These are phyloP conservation scores for Neurospora intermedia DNA, from an alignment of 495 filamentous ascomycete genomes.

Conservation along the genomic window DNA sequence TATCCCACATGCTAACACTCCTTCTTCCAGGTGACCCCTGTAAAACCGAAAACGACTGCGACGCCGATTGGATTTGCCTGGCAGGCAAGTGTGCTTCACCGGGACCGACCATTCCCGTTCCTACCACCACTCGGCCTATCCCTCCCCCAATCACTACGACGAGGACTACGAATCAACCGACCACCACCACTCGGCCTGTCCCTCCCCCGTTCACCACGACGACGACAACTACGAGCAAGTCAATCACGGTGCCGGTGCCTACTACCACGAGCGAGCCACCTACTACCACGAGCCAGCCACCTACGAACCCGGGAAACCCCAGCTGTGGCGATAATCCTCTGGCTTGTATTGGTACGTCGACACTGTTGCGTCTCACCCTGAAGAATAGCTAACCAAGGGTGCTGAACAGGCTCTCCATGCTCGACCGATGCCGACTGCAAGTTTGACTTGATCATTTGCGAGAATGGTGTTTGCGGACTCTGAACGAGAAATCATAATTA, in stretches of 20 bases:
- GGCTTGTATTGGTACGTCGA: conserved; percentile 17
- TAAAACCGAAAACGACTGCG: conserved; percentile 16
- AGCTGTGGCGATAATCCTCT: conserved; percentile 11
- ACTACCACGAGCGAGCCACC: conserved; percentile 2
- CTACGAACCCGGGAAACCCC: not conserved
- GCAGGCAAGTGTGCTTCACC: conserved; percentile 4
- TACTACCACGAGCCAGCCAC: not conserved
- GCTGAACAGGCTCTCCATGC: conserved; percentile 8
- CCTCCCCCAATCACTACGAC: conserved; percentile 1
- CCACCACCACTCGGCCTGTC: not conserved
- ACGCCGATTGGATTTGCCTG: conserved; percentile 9
- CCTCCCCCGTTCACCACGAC: not conserved
- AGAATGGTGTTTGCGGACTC: conserved; percentile 15
- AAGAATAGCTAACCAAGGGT: not conserved
- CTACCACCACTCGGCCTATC: not conserved
- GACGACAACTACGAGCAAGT: not conserved
- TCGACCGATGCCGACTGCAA: conserved; percentile 15
- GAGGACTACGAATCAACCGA: not conserved
- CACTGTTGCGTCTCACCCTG: not conserved
- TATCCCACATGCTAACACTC: not conserved
- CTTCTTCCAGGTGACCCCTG: conserved; percentile 5
- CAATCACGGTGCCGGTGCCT: not conserved
- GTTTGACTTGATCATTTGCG: conserved; percentile 15
- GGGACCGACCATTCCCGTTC: not conserved
- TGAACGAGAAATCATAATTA: not conserved